Base-by-base conservation (phyloP, 2,329 filamentous ascomycete genomes). In the Aureobasidium vineae region DNA sequence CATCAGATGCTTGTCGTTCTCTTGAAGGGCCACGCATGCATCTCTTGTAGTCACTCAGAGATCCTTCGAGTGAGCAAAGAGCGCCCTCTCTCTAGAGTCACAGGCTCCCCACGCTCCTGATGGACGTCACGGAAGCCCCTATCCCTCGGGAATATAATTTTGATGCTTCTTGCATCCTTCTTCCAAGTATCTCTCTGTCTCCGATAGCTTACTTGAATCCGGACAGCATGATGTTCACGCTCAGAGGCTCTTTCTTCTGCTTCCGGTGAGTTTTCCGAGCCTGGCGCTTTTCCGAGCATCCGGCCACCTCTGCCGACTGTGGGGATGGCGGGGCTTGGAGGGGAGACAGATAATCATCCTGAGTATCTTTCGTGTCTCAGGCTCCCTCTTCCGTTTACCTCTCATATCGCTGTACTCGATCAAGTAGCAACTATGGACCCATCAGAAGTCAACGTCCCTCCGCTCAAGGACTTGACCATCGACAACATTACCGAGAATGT, bases 401-500 rank as follows among this genome's bases (percentile, higher is more conserved):
- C n/a, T 8, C 11, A 3, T 21, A 4, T 49, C 3, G 23, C 13
- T 21, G 10, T 16, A 13, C 3, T 16, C 23, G 1, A 45, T 26
- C 21, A 5, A 1, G 7, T 45, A 50, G 36, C 45, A 57, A 68
- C 13, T 69, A 82, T 82, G 80, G 77, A 81, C 69, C 79, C 79
- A 6, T 77, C 77, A 21, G 68, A 79, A 69, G 76, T 79, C 59
- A 74, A 78, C 23, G 75, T 82, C 28, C 85, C 85, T 66, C 79
- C 80, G 8, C 79, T 89, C 76, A 88, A 88, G 74, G 86, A 92
- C 77, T 81, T 92, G 41, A 92, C 88, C 1, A 88, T 89, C 70
- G 88, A 91, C 73, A 92, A 92, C 77, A 92, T 92, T 77, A 92
- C 90, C 65, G 85, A 89, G 60, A 92, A 92, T 73, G 87, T 89